Conservation (phyloP, 1,284 basidiomycete species). For the Cryptococcus sp. region DNA sequence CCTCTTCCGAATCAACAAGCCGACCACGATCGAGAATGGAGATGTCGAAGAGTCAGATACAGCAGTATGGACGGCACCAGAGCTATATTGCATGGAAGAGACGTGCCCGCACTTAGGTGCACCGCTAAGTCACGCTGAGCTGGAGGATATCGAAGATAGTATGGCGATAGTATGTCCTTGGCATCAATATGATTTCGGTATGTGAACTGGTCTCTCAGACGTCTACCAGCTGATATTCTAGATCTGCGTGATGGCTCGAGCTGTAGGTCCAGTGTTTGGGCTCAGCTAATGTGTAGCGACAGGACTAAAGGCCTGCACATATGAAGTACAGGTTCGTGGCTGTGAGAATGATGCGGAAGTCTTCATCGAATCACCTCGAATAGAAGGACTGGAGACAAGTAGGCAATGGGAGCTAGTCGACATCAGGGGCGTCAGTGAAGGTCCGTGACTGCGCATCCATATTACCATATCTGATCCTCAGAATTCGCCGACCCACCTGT, state of each 20-base stretch:
- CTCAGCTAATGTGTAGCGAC: constrained; percentile 56
- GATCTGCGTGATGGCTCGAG: constrained; percentile 47
- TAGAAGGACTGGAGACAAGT: constrained; percentile 35
- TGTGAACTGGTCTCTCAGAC: background rate
- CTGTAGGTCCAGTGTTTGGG: constrained; percentile 68
- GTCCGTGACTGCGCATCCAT: constrained; percentile 42
- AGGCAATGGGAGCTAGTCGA: constrained; percentile 67
- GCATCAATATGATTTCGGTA: constrained; percentile 60
- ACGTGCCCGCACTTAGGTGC: constrained; percentile 79
- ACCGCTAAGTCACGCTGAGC: constrained; percentile 63
- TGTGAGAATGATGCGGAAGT: constrained; percentile 53
- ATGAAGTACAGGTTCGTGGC: constrained; percentile 57
- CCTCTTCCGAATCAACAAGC: constrained; percentile 59
- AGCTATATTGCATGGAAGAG: constrained; percentile 80
- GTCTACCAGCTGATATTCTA: constrained; percentile 26
- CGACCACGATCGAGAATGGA: constrained; percentile 34
- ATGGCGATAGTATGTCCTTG: constrained; percentile 64
- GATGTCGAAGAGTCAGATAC: background rate
- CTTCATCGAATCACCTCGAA: constrained; percentile 62
- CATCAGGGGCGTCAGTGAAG: constrained; percentile 74
- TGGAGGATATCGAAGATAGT: constrained; percentile 35
- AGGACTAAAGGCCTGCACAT: constrained; percentile 74
- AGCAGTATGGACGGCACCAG: constrained; percentile 37
- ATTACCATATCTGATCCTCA: constrained; percentile 26
- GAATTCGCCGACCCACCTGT: constrained; percentile 69